Conservation (phyloP, 306 rosid genomes). For the Ammopiptanthus mongolicus region DNA sequence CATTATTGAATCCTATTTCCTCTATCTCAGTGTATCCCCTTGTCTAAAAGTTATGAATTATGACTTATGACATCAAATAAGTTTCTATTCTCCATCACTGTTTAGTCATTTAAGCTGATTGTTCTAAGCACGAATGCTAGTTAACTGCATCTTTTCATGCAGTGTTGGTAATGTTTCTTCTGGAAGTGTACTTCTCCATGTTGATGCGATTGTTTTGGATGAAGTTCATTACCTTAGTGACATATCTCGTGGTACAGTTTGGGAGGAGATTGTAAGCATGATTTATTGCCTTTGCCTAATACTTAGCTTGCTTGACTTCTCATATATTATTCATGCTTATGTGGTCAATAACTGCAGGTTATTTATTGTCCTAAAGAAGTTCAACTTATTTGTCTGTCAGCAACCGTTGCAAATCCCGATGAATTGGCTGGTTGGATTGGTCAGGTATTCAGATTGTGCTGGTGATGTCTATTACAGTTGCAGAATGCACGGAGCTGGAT, state of each 20-base stretch:
- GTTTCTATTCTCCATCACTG: not conserved
- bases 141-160: constrained; percentile 31
- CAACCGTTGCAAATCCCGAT: constrained; percentile 93
- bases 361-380: constrained; percentile 83
- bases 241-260: constrained; percentile 92
- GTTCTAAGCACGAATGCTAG: not conserved
- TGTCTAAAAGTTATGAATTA: constrained; percentile 2
- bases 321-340: not conserved
- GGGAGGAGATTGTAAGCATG: constrained; percentile 93
- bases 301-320: constrained; percentile 17
- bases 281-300: constrained; percentile 1
- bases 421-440: constrained; percentile 98
- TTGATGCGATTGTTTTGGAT: constrained; percentile 90
- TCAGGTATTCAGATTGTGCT: constrained; percentile 57
- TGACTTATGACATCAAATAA: not conserved
- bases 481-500: not conserved
- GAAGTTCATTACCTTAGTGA: constrained; percentile 99
- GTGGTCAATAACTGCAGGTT: constrained; percentile 48
- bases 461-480: constrained; percentile 1
- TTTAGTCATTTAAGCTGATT: not conserved
- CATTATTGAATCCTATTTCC: not conserved
- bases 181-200: constrained; percentile 71
- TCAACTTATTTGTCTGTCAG: constrained; percentile 82
- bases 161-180: constrained; percentile 88
- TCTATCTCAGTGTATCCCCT: not conserved